A percentile compares a stretch with the other conserved stretches of the same genome.
These are phyloP conservation scores for Secale cereale DNA, from an alignment of 176 grass and related monocot species.

Conservation along the genomic window DNA sequence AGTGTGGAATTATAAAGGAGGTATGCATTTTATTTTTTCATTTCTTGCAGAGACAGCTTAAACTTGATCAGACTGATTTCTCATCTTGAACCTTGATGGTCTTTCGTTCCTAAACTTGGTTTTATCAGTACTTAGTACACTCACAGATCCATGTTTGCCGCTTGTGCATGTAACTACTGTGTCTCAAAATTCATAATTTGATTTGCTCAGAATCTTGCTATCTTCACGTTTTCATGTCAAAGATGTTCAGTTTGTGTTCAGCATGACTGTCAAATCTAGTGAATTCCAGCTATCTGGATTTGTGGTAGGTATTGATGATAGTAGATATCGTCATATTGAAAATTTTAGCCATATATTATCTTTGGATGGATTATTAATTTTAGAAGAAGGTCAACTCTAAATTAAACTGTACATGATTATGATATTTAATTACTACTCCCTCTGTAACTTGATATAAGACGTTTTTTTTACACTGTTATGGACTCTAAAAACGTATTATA, in stretches of 20 bases:
- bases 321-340: conserved; percentile 3
- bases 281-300: conserved; percentile 4
- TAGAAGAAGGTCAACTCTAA: not conserved
- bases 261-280: not conserved
- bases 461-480: no score
- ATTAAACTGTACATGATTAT: not conserved
- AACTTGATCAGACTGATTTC: not conserved
- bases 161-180: conserved; percentile 8
- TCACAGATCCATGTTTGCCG: not conserved
- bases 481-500: no score
- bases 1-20: conserved; percentile 98
- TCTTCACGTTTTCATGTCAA: not conserved
- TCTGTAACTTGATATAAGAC: no score
- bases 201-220: not conserved
- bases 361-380: conserved; percentile 1
- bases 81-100: conserved; percentile 4
- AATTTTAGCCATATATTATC: not conserved
- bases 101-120: not conserved
- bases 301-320: not conserved
- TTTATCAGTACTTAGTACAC: conserved; percentile 24
- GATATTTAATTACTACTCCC: not conserved
- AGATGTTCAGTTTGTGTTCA: not conserved
- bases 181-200: conserved; percentile 10
- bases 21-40: conserved; percentile 35
- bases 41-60: not conserved